Base-by-base conservation (phyloP, 2,329 filamentous ascomycete genomes). In the Metarhizium robertsii region DNA sequence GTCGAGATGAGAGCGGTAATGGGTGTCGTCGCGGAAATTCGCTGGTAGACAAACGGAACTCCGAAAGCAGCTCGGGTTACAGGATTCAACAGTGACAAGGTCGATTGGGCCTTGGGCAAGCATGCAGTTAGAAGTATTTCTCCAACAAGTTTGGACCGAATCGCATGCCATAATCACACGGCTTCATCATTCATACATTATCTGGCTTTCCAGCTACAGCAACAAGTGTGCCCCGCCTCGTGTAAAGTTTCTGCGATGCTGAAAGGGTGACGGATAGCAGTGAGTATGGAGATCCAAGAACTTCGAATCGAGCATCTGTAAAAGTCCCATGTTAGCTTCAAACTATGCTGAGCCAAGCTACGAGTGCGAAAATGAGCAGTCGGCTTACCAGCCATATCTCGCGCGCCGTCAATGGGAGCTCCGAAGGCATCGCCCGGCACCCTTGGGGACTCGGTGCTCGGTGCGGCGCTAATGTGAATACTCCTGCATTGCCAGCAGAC, bases 41-140 rank as follows among this genome's bases (percentile, higher is more conserved):
- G 78, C 73, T 97, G 92, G 74, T 97, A 97, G 58, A 99, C 80
- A 72, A 99, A 99, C 1, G 94, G 94, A 52, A 97, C 87, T 61
- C 92, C 90, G 32, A 95, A 81, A 50, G 85, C 72, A 29, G 87
- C 87, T 69, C 94, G 85, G 57, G 85, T 82, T 66, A 96, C 80
- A 16, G 94, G 94, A 58, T 91, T 87, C 55, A 97, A 83, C 53
- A 96, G 72, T 48, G 91, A 92, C 57, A 99, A 80, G 0, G 90
- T 95, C 2, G 94, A 97, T 71, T 95, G 82, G 16, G 90, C 86
- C 90, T 95, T 25, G 6, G 29, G 34, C 55, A 51, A 47, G n/a
- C 16, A 13, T 29, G 29, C 30, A 7, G 20, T 20, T 16, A 34
- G 46, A 30, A 38, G 30, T 13, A 11, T 20, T 30, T 40, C 38